phyloP scores from a whole-genome alignment of 163 green algal genomes.

The Chloromonas sp. region DNA sequence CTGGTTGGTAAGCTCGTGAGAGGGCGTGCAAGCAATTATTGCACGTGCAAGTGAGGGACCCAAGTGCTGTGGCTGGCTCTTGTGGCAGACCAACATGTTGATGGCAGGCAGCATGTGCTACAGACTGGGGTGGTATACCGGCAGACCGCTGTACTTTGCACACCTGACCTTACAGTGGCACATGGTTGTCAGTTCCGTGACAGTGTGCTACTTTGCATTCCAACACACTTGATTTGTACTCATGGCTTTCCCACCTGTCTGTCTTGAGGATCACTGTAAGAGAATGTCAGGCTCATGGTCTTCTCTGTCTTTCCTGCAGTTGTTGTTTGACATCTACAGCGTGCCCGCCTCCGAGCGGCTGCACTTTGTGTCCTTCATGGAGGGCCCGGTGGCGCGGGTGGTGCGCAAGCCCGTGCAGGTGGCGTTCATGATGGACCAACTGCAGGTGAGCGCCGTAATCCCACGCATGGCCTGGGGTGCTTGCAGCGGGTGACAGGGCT shows the following conservation, averaged over 20 bases:
- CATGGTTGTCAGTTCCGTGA: no score
- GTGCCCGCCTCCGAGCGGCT: conserved; percentile 13
- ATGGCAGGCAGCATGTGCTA: no score
- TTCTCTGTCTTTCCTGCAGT: background rate
- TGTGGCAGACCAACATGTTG: no score
- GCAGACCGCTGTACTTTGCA: no score
- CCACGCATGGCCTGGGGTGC: background rate
- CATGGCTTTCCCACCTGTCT: background rate
- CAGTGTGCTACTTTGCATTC: background rate
- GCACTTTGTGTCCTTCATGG: conserved; percentile 16
- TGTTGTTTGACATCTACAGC: conserved; percentile 4
- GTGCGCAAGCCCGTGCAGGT: conserved; percentile 11
- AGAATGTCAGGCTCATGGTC: no score
- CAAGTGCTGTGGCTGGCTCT: no score
- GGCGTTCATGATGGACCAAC: conserved; percentile 2
- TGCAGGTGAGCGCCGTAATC: background rate
- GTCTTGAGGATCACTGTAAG: background rate
- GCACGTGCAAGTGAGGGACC: background rate
- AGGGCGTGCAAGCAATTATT: background rate
- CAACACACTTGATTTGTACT: background rate
- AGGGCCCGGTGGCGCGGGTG: conserved; percentile 12
- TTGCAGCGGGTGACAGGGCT: background rate
- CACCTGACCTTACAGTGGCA: no score
- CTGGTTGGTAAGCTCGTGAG: no score
- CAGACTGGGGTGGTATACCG: no score